A percentile compares a stretch with the other conserved stretches of the same genome.
phyloP scores from a whole-genome alignment of 1,139 yeast genomes.

The Torulaspora pretoriensis region DNA sequence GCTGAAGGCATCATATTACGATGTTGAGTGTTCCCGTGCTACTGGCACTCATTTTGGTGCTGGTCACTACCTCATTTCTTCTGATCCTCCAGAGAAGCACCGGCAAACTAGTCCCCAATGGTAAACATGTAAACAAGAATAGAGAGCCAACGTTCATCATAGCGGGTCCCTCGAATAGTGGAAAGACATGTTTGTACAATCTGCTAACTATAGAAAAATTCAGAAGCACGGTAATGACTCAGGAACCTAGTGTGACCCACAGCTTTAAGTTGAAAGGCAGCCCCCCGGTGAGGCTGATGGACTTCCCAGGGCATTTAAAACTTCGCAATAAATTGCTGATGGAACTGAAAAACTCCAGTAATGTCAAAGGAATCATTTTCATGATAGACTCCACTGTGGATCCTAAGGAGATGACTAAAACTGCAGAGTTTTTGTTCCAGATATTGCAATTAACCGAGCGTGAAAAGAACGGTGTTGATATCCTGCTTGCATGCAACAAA shows the following conservation, averaged over 20 bases:
- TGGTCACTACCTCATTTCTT: constrained; percentile 25
- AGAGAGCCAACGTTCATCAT: constrained; percentile 59
- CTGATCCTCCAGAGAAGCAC: constrained; percentile 27
- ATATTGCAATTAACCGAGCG: constrained; percentile 56
- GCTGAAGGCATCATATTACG: neutral
- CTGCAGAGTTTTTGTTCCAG: constrained; percentile 53
- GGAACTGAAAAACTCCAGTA: constrained; percentile 43
- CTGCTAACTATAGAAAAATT: constrained; percentile 25
- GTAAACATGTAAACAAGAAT: constrained; percentile 18
- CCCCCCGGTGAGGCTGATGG: constrained; percentile 49
- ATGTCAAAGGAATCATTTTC: constrained; percentile 59
- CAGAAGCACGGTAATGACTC: constrained; percentile 27
- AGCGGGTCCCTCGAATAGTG: constrained; percentile 67
- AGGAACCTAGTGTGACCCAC: constrained; percentile 40
- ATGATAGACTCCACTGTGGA: constrained; percentile 61
- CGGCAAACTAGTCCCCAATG: constrained; percentile 26
- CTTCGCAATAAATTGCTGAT: constrained; percentile 51
- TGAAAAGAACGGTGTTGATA: constrained; percentile 59
- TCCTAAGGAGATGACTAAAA: constrained; percentile 43
- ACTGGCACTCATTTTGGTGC: constrained; percentile 24
- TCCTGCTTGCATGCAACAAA: constrained; percentile 76
- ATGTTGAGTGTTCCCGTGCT: constrained; percentile 18
- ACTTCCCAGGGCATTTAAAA: constrained; percentile 83
- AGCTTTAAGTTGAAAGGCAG: constrained; percentile 37
- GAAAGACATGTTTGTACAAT: constrained; percentile 68